Evolutionary conservation across 2,329 filamentous ascomycete genomes (phyloP).

Genomic region (Diaporthe vexans): DNA sequence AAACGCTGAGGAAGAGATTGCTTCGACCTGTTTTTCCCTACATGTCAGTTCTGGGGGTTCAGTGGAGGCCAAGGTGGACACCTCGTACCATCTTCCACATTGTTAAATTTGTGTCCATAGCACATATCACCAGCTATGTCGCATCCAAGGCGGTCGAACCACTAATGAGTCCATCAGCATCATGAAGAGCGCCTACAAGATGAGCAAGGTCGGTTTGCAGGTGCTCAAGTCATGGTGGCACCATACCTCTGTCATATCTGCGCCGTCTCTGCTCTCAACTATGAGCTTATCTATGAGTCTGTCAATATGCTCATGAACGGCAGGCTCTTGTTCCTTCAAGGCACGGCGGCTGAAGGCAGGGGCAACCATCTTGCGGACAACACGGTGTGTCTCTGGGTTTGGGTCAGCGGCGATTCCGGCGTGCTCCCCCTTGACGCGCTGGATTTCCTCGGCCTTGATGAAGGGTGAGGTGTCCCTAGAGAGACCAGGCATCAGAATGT

Average conservation of each 20-base stretch:
- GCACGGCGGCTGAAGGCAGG: background rate
- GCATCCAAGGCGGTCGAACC: constrained; percentile 9
- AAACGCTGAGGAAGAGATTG: background rate
- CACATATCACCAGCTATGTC: constrained; percentile 15
- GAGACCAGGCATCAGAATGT: background rate
- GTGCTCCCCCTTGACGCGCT: background rate
- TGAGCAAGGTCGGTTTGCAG: background rate
- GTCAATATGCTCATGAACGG: background rate
- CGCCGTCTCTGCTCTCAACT: background rate
- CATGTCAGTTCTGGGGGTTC: background rate
- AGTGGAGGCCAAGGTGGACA: background rate
- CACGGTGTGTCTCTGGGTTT: background rate
- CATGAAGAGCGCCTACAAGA: background rate
- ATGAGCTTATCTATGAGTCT: background rate
- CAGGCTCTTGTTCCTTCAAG: background rate
- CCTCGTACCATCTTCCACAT: background rate
- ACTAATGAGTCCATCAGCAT: background rate
- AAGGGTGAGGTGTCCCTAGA: background rate
- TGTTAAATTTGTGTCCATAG: background rate
- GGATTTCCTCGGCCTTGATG: constrained; percentile 3
- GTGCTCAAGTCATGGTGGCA: background rate
- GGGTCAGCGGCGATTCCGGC: background rate
- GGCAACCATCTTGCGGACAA: constrained; percentile 5
- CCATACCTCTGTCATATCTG: background rate
- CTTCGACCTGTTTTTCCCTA: background rate